These are phyloP conservation scores for Melampsora americana DNA, from an alignment of 1,284 basidiomycete species.

Conservation along the genomic window DNA sequence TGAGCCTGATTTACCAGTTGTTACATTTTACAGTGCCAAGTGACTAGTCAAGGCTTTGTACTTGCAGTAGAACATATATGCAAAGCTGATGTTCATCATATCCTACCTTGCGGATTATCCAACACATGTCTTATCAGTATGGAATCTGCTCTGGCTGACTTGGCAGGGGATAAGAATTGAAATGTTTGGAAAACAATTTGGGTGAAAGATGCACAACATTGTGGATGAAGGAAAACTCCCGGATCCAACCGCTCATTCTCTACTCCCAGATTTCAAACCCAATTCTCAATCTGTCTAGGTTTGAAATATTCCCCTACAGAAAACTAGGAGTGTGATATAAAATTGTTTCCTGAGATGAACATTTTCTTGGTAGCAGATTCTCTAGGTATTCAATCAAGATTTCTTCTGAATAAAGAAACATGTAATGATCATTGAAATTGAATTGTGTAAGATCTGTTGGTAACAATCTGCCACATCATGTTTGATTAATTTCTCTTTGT, in stretches of 20 bases:
- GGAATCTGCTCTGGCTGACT: conserved; percentile 38
- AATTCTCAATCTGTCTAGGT: too few species aligned
- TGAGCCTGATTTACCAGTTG: conserved; percentile 36
- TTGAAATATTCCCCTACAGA: too few species aligned
- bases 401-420: too few species aligned
- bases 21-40: conserved; percentile 69
- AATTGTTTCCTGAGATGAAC: too few species aligned
- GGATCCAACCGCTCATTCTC: conserved; percentile 24
- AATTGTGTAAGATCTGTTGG: too few species aligned
- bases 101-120: conserved; percentile 85
- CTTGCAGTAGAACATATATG: conserved; percentile 85
- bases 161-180: conserved; percentile 38
- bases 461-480: too few species aligned
- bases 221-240: conserved; percentile 45
- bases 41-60: conserved; percentile 92
- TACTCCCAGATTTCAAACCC: too few species aligned
- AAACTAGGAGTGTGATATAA: too few species aligned
- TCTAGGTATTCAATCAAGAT: too few species aligned
- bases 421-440: too few species aligned
- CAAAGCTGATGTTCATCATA: conserved; percentile 73
- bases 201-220: conserved; percentile 53
- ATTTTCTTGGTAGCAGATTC: too few species aligned
- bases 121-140: conserved; percentile 69
- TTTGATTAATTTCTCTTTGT: too few species aligned
- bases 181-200: conserved; percentile 51